phyloP scores from a whole-genome alignment of 2,329 filamentous ascomycete species.

The Colletotrichum sp. region DNA sequence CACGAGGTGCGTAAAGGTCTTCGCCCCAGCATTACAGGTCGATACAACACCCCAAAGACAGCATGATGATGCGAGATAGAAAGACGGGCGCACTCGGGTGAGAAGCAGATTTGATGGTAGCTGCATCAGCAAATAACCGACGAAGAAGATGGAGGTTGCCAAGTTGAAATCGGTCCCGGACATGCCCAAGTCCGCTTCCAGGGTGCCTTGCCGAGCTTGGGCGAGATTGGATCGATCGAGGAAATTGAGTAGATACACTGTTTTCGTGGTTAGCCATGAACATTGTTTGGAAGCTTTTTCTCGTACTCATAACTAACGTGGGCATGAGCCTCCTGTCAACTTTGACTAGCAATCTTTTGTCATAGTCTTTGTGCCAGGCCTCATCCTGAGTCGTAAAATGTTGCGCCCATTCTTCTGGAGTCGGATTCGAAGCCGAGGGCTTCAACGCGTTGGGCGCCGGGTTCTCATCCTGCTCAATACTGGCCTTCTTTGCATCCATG shows the following conservation, averaged over 20 bases:
- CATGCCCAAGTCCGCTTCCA: conserved; percentile 60
- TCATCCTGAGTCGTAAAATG: conserved; percentile 4
- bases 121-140: conserved; percentile 67
- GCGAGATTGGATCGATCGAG: conserved; percentile 59
- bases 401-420: conserved; percentile 12
- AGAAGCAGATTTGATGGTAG: conserved; percentile 65
- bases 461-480: conserved; percentile 13
- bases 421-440: conserved; percentile 6
- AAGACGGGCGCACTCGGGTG: conserved; percentile 56
- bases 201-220: conserved; percentile 57
- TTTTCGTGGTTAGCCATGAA: neutral
- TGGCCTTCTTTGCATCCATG: conserved; percentile 8
- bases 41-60: conserved; percentile 44
- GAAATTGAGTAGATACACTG: conserved; percentile 52
- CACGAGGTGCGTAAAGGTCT: conserved; percentile 46
- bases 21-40: conserved; percentile 51
- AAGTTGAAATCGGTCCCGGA: conserved; percentile 62
- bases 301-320: conserved; percentile 46
- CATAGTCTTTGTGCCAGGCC: conserved; percentile 10
- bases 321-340: conserved; percentile 58
- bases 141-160: conserved; percentile 59
- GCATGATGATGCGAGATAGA: conserved; percentile 57
- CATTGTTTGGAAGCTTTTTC: conserved; percentile 24
- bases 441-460: neutral
- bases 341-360: conserved; percentile 46